Conservation (phyloP, 2,329 filamentous ascomycete genomes). For the Cordyceps tenuipes region DNA sequence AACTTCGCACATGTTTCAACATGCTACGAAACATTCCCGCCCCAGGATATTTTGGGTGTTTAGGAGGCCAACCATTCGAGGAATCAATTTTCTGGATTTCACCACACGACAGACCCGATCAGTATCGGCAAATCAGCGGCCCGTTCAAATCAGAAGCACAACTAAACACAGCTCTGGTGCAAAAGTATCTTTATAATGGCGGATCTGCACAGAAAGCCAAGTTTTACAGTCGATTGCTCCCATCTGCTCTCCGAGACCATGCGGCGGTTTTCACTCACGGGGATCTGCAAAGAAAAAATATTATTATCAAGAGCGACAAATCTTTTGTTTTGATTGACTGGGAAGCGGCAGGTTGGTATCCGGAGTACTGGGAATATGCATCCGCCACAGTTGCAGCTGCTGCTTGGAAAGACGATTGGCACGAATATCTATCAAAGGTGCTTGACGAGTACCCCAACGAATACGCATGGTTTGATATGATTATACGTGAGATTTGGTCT, state of each 20-base stretch:
- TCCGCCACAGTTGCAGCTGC: constrained; percentile 13
- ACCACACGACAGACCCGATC: constrained; percentile 1
- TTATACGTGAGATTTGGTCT: constrained; percentile 16
- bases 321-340: constrained; percentile 16
- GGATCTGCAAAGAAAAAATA: constrained; percentile 19
- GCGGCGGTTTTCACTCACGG: constrained; percentile 16
- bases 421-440: constrained; percentile 14
- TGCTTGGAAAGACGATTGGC: constrained; percentile 18
- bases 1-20: constrained; percentile 1
- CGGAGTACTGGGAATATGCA: constrained; percentile 19
- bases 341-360: constrained; percentile 19
- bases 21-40: not conserved
- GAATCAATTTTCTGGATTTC: constrained; percentile 15
- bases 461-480: constrained; percentile 15
- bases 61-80: constrained; percentile 14
- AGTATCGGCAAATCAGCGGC: constrained; percentile 5
- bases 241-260: not conserved
- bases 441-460: constrained; percentile 18
- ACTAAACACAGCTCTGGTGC: constrained; percentile 13
- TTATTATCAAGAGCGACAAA: constrained; percentile 14
- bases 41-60: constrained; percentile 16
- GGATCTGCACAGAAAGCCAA: not conserved
- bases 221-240: not conserved
- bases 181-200: constrained; percentile 14
- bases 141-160: constrained; percentile 12